Base-by-base conservation (phyloP, 2,329 filamentous ascomycete species). In the Chaetomiaceae sp. region DNA sequence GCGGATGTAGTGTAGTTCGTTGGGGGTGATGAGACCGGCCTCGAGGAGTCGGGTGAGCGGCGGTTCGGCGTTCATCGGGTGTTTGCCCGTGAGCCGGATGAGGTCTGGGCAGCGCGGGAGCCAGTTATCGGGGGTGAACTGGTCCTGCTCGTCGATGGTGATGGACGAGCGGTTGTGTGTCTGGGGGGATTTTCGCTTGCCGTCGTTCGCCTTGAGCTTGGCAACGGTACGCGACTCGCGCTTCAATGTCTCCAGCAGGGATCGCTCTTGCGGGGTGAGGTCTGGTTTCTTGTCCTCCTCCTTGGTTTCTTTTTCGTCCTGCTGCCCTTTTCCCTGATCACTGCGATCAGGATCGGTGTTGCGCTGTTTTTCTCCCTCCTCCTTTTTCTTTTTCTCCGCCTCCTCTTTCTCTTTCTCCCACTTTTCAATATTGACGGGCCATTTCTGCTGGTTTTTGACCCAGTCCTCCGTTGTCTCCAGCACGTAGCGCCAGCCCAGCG, bases 101-200 rank as follows among this genome's bases (percentile, higher is more conserved):
- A 80, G 67, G 23, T 75, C 61, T 0, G 66, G 64, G 1, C 69
- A 71, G 8, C 76, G 70, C 3, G 76, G 76, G 2, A 80, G 66
- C 77, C 76, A 80, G 53, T 78, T 79, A 61, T 80, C 76, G 0
- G 76, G 76, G 2, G 71, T 73, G 56, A 75, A 75, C 37, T 78
- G 75, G 55, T 80, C 77, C 2, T 68, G 65, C 58, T 77, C 75
- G 44, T 78, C 73, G 49, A 79, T 72, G 6, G 64, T 63, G 9
- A 72, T 65, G 44, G 62, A 55, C 2, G 52, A 54, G 21, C 56
- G 50, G 18, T 62, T 59, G 46, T 53, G 43, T 3, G 54, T 61
- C 36, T 57, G 56, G 0, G 64, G 62, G 10, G 56, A 61, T 8
- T 45, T 38, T 3, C 51, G 33, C 54, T 60, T 62, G 61, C 69